Conservation (phyloP, 495 filamentous ascomycete species). For the Penicilliopsis zonata region DNA sequence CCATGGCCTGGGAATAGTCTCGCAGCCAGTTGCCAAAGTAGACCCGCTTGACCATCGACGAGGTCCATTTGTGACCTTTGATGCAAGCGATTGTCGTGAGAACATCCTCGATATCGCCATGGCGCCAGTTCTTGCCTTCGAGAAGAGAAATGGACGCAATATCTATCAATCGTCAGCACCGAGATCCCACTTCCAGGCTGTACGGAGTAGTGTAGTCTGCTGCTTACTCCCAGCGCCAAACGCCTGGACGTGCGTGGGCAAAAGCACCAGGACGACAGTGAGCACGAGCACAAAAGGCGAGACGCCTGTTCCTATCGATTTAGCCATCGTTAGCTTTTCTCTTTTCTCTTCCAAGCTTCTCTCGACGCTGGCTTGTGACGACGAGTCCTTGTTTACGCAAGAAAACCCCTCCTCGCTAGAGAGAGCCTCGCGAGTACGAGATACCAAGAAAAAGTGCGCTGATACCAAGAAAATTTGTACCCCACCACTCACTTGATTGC, state of each 20-base stretch:
- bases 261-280: conserved; percentile 47
- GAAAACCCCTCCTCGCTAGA: too few species aligned
- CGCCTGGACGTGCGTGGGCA: conserved; percentile 39
- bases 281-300: conserved; percentile 32
- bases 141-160: conserved; percentile 89
- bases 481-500: too few species aligned
- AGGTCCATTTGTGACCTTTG: conserved; percentile 88
- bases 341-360: too few species aligned
- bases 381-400: too few species aligned
- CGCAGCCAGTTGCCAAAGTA: conserved; percentile 68
- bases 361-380: too few species aligned
- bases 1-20: conserved; percentile 69
- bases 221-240: conserved; percentile 77
- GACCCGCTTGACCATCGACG: conserved; percentile 74
- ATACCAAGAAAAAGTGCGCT: too few species aligned
- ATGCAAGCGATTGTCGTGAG: conserved; percentile 82
- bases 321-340: too few species aligned
- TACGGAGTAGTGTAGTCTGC: background rate
- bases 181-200: background rate
- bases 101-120: conserved; percentile 95
- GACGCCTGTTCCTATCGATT: too few species aligned
- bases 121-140: conserved; percentile 92
- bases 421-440: too few species aligned
- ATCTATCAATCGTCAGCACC: conserved; percentile 25
- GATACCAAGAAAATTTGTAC: too few species aligned